Evolutionary conservation across 495 filamentous ascomycete genomes (phyloP).

Genomic region (Pseudotulostoma volvatum): DNA sequence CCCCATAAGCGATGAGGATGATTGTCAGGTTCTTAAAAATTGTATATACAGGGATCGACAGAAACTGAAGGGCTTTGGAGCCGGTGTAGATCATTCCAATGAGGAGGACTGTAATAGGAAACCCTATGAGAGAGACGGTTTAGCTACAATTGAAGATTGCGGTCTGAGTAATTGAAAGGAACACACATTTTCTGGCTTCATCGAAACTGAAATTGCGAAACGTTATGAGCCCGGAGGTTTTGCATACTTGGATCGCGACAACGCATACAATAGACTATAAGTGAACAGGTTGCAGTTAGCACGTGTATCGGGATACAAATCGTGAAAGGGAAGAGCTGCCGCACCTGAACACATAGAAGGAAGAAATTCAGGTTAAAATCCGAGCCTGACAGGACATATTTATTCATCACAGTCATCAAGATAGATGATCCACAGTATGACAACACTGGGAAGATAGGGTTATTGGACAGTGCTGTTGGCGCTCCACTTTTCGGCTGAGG

Average conservation of each 20-base stretch:
- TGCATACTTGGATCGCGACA: constrained; percentile 69
- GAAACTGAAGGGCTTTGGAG: constrained; percentile 89
- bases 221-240: constrained; percentile 65
- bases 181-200: constrained; percentile 82
- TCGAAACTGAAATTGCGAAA: constrained; percentile 81
- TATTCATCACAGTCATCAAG: constrained; percentile 97
- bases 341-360: constrained; percentile 80
- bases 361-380: constrained; percentile 97
- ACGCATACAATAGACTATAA: constrained; percentile 79
- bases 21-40: constrained; percentile 99
- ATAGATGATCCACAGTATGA: constrained; percentile 92
- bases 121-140: constrained; percentile 44
- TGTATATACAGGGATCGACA: constrained; percentile 96
- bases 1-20: constrained; percentile 95
- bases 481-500: constrained; percentile 19
- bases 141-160: constrained; percentile 6
- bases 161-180: neutral
- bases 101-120: constrained; percentile 88
- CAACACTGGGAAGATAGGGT: constrained; percentile 62
- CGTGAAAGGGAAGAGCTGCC: too few species aligned
- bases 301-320: too few species aligned
- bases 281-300: too few species aligned
- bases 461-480: constrained; percentile 38
- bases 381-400: constrained; percentile 83
- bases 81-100: constrained; percentile 99